Base-by-base conservation (phyloP, 2,329 filamentous ascomycete species). In the Verticillium albo-atrum region DNA sequence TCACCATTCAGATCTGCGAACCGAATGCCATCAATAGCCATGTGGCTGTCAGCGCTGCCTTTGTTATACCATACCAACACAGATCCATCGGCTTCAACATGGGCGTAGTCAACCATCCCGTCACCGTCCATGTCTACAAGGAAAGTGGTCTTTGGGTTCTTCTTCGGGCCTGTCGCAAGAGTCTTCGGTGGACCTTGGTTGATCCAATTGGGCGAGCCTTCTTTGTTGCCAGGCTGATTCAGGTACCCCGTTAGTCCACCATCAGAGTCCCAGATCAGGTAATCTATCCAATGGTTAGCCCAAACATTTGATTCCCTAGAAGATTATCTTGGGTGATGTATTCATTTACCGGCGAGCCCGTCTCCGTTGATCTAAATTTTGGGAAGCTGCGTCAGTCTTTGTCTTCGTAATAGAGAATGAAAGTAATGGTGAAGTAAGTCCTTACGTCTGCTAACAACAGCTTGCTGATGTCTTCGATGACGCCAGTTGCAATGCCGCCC, bases 51-150 rank as follows among this genome's bases (percentile, higher is more conserved):
- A 10, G 30, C 35, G 6, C 30, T 56, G 4, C 64, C 64, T 3
- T 55, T 58, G 32, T 63, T 64, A 5, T 63, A 63, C 60, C 61
- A 66, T 20, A 65, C 55, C 9, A 25, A 23, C n/a, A 59, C 23
- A 9, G 62, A 42, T 5, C 62, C 60, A 28, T 60, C 30, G 12
- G 57, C 55, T 14, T 52, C 60, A 12, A 65, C 32, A 20, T 53
- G 26, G 0, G 50, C 61, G n/a, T 64, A 60, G 35, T 63, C 63
- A 34, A 57, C 58, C n/a, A 60, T 61, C 6, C 61, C 58, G 17
- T 63, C 64, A 50, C 60, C 57, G 34, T 64, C 58, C 63, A 69
- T 63, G 20, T 68, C 66, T 1, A 65, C 67, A 1, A 68, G 35
- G 0, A 57, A 26, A 12, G 66, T 66, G 2, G 35, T 35, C 15